Percentiles rank a stretch among this genome's conserved stretches.
Conservation (phyloP, 2,329 filamentous ascomycete species). For the Pezicula radicicola region DNA sequence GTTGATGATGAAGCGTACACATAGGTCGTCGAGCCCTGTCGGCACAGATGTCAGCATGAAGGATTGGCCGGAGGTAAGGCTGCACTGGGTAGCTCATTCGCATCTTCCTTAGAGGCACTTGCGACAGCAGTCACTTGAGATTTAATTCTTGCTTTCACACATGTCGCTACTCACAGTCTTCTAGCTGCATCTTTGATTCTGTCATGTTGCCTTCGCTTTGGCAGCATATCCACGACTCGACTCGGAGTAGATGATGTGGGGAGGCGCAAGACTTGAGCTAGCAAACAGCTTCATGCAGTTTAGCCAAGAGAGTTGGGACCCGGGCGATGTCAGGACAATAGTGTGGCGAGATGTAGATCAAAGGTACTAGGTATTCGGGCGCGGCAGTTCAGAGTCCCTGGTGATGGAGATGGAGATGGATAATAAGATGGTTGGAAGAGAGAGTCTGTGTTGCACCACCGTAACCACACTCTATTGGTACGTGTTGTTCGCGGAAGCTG, state of each 20-base stretch:
- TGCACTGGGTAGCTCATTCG: background rate
- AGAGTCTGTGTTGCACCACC: too few species aligned
- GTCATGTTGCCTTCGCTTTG: conserved; percentile 62
- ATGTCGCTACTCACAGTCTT: conserved; percentile 67
- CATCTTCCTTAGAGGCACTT: background rate
- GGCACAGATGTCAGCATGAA: conserved; percentile 14
- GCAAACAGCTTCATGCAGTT: too few species aligned
- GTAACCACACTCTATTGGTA: too few species aligned
- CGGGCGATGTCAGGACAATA: too few species aligned
- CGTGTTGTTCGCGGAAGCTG: too few species aligned
- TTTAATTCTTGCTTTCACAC: background rate
- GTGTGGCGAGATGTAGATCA: too few species aligned
- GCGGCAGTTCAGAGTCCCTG: too few species aligned
- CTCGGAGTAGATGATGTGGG: background rate
- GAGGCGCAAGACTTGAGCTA: background rate
- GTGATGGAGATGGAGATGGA: too few species aligned
- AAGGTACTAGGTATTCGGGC: too few species aligned
- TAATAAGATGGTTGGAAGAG: too few species aligned
- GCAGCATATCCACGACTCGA: conserved; percentile 54
- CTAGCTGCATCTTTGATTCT: conserved; percentile 77
- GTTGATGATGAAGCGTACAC: conserved; percentile 97
- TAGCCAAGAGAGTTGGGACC: too few species aligned
- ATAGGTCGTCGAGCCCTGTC: conserved; percentile 92
- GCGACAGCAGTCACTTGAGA: background rate
- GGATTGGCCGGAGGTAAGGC: background rate